Evolutionary conservation across 306 rosid genomes (phyloP).

Genomic region (Vicia faba): DNA sequence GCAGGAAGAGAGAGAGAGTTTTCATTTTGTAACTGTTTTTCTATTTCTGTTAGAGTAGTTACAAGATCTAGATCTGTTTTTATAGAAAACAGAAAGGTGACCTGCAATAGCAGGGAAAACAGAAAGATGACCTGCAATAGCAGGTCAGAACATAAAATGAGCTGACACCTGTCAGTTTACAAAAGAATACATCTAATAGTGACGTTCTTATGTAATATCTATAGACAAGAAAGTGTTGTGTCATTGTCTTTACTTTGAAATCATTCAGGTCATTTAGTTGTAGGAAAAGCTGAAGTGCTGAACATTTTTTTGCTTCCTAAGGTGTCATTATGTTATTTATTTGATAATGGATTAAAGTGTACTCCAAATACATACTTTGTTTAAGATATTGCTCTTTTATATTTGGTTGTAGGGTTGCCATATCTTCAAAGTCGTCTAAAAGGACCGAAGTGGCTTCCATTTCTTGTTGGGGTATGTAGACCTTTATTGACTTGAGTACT

Average conservation of each 20-base stretch:
- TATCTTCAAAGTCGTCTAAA: slow-evolving; percentile 73
- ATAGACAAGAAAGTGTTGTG: neutral
- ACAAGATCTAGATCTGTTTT: too few species aligned
- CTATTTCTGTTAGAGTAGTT: too few species aligned
- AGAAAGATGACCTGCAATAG: too few species aligned
- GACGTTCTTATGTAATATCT: neutral
- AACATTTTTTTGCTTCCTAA: neutral
- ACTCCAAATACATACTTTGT: slow-evolving; percentile 10
- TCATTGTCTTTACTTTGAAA: neutral
- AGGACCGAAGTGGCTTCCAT: slow-evolving; percentile 99
- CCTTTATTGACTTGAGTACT: slow-evolving; percentile 20
- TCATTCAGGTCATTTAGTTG: neutral
- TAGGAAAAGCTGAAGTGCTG: neutral
- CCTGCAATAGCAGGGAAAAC: too few species aligned
- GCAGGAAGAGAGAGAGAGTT: too few species aligned
- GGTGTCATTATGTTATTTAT: neutral
- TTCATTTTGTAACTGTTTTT: too few species aligned
- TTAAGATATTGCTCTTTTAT: slow-evolving; percentile 37
- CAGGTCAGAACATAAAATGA: too few species aligned
- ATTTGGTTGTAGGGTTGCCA: slow-evolving; percentile 70
- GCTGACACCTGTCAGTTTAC: too few species aligned
- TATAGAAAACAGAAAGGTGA: too few species aligned
- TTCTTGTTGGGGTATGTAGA: slow-evolving; percentile 76
- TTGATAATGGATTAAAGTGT: neutral
- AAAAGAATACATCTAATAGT: too few species aligned